Conservation (phyloP, 2,329 filamentous ascomycete species). For the Clonostachys rhizophaga region DNA sequence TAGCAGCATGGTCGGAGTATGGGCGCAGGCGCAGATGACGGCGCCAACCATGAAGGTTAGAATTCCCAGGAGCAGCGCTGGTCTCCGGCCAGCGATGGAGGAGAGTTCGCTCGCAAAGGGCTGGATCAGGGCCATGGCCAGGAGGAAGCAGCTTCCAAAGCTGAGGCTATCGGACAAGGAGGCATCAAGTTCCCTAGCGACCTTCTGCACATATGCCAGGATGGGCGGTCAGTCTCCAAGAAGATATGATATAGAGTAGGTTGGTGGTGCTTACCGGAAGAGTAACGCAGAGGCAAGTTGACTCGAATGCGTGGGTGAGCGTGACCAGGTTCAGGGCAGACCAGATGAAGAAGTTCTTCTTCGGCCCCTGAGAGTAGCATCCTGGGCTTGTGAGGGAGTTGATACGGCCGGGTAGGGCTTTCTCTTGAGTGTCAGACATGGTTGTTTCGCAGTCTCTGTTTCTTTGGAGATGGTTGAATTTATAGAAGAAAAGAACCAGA, state of each 20-base stretch:
- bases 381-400: not conserved
- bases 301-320: slow-evolving; percentile 15
- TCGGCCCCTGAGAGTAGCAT: not conserved
- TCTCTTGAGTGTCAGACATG: no score
- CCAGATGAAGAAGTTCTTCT: slow-evolving; percentile 8
- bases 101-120: slow-evolving; percentile 35
- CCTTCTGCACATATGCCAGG: slow-evolving; percentile 1
- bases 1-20: slow-evolving; percentile 19
- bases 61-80: slow-evolving; percentile 10
- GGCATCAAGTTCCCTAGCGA: slow-evolving; percentile 15
- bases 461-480: no score
- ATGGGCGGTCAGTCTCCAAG: not conserved
- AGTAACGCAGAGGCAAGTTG: slow-evolving; percentile 17
- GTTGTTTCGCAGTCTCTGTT: no score
- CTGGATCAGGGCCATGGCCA: slow-evolving; percentile 59
- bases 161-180: slow-evolving; percentile 14
- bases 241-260: not conserved
- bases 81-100: slow-evolving; percentile 25
- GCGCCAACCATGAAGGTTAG: slow-evolving; percentile 32
- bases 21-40: slow-evolving; percentile 24
- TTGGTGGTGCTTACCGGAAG: slow-evolving; percentile 11
- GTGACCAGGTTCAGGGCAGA: slow-evolving; percentile 11
- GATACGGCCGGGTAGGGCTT: no score
- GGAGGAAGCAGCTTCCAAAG: slow-evolving; percentile 60
- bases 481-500: no score